phyloP scores from a whole-genome alignment of 2,329 filamentous ascomycete genomes.

The Corynespora cassiicola region DNA sequence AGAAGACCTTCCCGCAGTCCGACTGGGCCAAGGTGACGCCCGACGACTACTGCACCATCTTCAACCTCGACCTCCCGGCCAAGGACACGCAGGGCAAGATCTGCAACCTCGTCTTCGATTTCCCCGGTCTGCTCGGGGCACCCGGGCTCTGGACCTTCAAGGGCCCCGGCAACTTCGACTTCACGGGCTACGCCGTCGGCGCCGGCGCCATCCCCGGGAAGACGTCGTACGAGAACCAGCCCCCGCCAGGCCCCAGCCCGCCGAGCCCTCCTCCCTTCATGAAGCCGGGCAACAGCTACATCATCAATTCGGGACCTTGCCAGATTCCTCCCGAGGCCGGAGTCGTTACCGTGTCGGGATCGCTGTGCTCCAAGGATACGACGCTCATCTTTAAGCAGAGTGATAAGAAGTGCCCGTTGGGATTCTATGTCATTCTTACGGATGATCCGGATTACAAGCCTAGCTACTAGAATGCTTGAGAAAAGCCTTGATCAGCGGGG shows the following conservation, averaged over 20 bases:
- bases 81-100: conserved; percentile 28
- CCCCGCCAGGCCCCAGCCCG: conserved; percentile 20
- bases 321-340: conserved; percentile 22
- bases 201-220: conserved; percentile 20
- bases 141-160: conserved; percentile 20
- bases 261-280: conserved; percentile 24
- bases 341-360: conserved; percentile 24
- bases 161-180: conserved; percentile 28
- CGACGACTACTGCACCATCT: conserved; percentile 37
- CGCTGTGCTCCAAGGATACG: conserved; percentile 29
- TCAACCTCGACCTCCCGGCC: conserved; percentile 32
- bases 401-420: conserved; percentile 25
- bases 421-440: conserved; percentile 33
- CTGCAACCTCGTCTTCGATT: conserved; percentile 38
- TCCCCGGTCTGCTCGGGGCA: conserved; percentile 21
- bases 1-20: conserved; percentile 21
- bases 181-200: conserved; percentile 29
- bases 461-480: too few species aligned
- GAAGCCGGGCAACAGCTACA: conserved; percentile 28
- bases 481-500: too few species aligned
- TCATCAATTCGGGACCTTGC: conserved; percentile 29
- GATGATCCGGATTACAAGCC: conserved; percentile 26
- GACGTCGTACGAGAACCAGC: conserved; percentile 33
- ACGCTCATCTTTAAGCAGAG: conserved; percentile 29
- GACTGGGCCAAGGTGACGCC: conserved; percentile 29